Evolutionary conservation across 768 basidiomycete genomes (phyloP).

Genomic region (Mycena leptocephala): DNA sequence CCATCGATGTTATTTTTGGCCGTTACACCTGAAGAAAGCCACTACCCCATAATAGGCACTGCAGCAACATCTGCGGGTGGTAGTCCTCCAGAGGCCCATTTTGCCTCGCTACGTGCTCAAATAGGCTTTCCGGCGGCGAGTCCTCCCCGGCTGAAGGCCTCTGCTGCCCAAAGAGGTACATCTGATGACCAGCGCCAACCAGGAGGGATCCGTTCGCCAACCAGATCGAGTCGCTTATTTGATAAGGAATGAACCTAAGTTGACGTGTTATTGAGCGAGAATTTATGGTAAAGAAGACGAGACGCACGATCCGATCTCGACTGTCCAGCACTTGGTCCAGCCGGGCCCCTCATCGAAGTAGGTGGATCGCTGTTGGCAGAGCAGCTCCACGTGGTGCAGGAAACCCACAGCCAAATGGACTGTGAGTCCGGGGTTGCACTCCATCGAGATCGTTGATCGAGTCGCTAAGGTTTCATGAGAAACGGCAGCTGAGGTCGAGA

Average conservation of each 20-base stretch:
- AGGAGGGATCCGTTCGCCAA: constrained; percentile 87
- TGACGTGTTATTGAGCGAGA: neutral
- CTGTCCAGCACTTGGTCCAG: constrained; percentile 81
- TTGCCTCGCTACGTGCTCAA: constrained; percentile 85
- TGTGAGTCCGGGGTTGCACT: constrained; percentile 91
- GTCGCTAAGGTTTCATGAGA: constrained; percentile 54
- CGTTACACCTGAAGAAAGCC: neutral
- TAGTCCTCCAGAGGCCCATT: constrained; percentile 94
- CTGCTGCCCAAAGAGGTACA: constrained; percentile 82
- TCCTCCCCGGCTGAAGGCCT: constrained; percentile 34
- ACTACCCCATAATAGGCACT: constrained; percentile 94
- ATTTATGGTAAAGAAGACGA: neutral
- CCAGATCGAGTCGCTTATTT: constrained; percentile 95
- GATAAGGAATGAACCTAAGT: constrained; percentile 79
- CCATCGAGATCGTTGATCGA: constrained; percentile 92
- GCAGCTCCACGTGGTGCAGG: constrained; percentile 81
- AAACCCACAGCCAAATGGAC: constrained; percentile 95
- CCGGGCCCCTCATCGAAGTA: constrained; percentile 89
- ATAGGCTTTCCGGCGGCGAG: constrained; percentile 65
- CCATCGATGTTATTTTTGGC: neutral
- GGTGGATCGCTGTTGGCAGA: constrained; percentile 94
- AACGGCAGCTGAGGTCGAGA: neutral
- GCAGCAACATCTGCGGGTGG: constrained; percentile 94
- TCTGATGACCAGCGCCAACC: constrained; percentile 86
- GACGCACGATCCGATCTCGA: constrained; percentile 82